Percentiles rank a stretch among this genome's conserved stretches.
These are phyloP conservation scores for Aegilops speltoides DNA, from an alignment of 176 grass and related monocot species.

Conservation along the genomic window DNA sequence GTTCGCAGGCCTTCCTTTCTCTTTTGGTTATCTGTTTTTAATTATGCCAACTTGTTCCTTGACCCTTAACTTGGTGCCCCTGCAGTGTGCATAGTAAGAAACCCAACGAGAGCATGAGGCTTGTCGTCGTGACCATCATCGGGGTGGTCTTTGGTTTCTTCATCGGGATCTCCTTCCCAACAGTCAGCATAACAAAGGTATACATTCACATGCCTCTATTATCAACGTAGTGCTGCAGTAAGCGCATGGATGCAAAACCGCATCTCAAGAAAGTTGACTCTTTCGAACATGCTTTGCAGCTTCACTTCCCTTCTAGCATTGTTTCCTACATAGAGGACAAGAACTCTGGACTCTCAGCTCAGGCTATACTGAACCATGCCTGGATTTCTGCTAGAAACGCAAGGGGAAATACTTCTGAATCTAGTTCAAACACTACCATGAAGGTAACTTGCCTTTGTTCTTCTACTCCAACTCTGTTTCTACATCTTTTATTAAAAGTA, in stretches of 20 bases:
- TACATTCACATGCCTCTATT: background rate
- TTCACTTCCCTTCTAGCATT: constrained; percentile 73
- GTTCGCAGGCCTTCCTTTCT: background rate
- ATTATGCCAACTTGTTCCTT: background rate
- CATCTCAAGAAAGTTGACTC: background rate
- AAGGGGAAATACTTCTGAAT: constrained; percentile 42
- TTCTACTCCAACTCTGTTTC: background rate
- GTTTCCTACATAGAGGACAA: constrained; percentile 64
- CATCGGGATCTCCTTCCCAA: constrained; percentile 70
- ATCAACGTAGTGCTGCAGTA: no score
- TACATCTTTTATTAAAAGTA: background rate
- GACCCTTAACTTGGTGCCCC: background rate
- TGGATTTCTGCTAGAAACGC: constrained; percentile 47
- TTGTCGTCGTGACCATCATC: constrained; percentile 55
- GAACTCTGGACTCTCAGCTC: constrained; percentile 65
- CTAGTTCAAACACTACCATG: constrained; percentile 46
- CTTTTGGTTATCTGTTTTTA: background rate
- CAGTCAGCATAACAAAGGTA: constrained; percentile 72
- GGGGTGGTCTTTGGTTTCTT: constrained; percentile 69
- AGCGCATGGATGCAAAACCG: background rate
- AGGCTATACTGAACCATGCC: constrained; percentile 71
- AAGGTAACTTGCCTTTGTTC: constrained; percentile 34
- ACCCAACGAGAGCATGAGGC: constrained; percentile 64
- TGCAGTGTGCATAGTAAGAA: constrained; percentile 52
- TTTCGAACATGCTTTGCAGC: constrained; percentile 44